Base-by-base conservation (phyloP, 257 asterid species). In the Capsicum baccatum region DNA sequence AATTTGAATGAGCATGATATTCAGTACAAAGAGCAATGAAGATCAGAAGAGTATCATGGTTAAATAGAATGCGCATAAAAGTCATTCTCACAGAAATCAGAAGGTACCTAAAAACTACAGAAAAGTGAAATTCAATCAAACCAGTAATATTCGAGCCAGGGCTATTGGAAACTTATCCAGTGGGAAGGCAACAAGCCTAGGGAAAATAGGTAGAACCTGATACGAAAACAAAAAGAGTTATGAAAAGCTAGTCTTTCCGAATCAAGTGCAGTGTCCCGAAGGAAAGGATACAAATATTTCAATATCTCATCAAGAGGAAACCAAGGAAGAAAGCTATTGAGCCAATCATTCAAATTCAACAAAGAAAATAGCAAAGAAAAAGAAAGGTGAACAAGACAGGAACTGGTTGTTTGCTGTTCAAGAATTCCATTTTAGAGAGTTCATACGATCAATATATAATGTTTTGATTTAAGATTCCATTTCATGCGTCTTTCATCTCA, bases 91-190 rank as follows among this genome's bases (percentile, higher is more conserved):
- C 26, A 60, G 73, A 37, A 44, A 59, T 47, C 9, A 60, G 19
- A 69, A 80, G 81, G 47, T 62, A 44, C 64, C 76, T 67, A 83
- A 83, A 47, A 55, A 47, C 9, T 16, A 48, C 68, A 83, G 73
- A 16, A 57, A 54, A 57, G 79, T 9, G 71, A 44, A 74, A 70
- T 82, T 37, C 73, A 83, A 74, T 33, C 82, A 76, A 83, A 94
- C 99, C 98, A 94, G 98, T 82, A 97, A 90, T 86, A 95, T 93
- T 90, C 94, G 98, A 89, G 98, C 99, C 83, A 97, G 91, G 57
- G 99, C 99, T 79, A 88, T 90, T 93, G 95, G 99, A 89, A 97
- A 95, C 92, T 95, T 94, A 86, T 93, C 93, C 89, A 90, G 86
- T 15, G 98, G 98, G 84, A 97, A 98, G 88, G 93, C 92, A 73